Conservation (phyloP, 2,329 filamentous ascomycete species). For the Scortechinia acanthostroma region DNA sequence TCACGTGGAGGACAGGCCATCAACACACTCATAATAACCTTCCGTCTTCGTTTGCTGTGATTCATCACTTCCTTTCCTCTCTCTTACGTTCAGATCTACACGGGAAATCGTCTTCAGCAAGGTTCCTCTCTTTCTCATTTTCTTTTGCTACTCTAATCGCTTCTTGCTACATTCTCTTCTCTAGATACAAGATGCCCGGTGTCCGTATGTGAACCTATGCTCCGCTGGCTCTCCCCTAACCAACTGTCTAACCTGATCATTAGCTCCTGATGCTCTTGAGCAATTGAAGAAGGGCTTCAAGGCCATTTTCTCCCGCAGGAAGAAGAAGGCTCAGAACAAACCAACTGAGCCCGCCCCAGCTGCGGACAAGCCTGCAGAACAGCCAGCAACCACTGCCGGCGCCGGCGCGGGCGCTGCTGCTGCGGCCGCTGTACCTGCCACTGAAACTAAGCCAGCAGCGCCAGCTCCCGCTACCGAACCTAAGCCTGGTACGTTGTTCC, state of each 20-base stretch:
- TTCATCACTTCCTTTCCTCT: too few relatives aligned
- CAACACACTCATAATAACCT: too few relatives aligned
- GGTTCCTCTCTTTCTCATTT: too few relatives aligned
- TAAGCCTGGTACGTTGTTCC: neutral
- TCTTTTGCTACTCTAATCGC: too few relatives aligned
- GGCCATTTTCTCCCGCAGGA: slow-evolving; percentile 18
- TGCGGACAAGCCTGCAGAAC: neutral
- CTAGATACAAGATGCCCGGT: slow-evolving; percentile 22
- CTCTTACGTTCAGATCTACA: too few relatives aligned
- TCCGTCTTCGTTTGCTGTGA: too few relatives aligned
- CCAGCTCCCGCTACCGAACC: neutral
- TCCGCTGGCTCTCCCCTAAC: neutral
- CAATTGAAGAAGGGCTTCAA: slow-evolving; percentile 21
- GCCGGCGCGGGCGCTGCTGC: neutral
- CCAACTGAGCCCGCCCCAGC: slow-evolving; percentile 4
- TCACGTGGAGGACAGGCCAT: too few relatives aligned
- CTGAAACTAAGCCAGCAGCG: neutral
- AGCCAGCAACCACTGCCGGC: neutral
- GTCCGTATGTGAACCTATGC: slow-evolving; percentile 15
- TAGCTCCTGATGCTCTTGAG: slow-evolving; percentile 18
- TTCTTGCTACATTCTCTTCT: too few relatives aligned
- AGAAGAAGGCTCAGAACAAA: slow-evolving; percentile 10
- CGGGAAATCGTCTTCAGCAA: too few relatives aligned
- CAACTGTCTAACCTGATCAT: neutral
- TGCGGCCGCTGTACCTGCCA: neutral